Base-by-base conservation (phyloP, 768 basidiomycete genomes). In the Floccularia luteovirens region DNA sequence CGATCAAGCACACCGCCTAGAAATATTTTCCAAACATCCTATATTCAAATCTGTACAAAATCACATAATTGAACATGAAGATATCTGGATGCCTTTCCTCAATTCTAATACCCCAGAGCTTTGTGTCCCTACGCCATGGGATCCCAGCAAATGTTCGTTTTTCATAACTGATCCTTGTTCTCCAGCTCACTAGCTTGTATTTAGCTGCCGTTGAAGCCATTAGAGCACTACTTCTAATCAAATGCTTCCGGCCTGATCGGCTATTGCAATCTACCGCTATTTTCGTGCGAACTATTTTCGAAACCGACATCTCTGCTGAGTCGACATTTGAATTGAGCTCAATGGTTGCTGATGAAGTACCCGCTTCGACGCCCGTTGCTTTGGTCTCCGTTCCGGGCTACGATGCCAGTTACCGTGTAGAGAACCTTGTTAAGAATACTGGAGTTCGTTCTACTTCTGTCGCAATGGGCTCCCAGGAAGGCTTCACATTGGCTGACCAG, bases 401-500 rank as follows among this genome's bases (percentile, higher is more conserved):
- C 54, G 96, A 99, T 56, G 96, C 96, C n/a, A 94, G 92, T 59
- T 98, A 93, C 59, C 79, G 88, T 36, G 89, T 96, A 27, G 92
- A 96, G 51, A 82, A 82, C 48, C 74, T 94, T 31, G 79, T 92
- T 48, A 79, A 83, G 55, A 80, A 79, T 38, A 79, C 79, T 8
- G 79, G 81, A 12, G 71, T 77, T 21, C 78, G 84, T 19, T 92
- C 90, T 42, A 70, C 83, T 1, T 89, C 90, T 2, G 90, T 99
- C 17, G 96, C 96, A 11, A 96, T 99, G 92, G 96, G 96, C 17
- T 96, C 94, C 1, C 86, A 92, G 47, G 96, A 99, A 69, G 94
- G 94, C n/a, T 94, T 90, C 59, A 78, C 79, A 3, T 72, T 93
- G 1, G 96, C 96, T 8, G 94, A 99, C 53, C 93, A 96, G 62